phyloP scores from a whole-genome alignment of 73 alveolate genomes.

The Paramecium bursaria region DNA sequence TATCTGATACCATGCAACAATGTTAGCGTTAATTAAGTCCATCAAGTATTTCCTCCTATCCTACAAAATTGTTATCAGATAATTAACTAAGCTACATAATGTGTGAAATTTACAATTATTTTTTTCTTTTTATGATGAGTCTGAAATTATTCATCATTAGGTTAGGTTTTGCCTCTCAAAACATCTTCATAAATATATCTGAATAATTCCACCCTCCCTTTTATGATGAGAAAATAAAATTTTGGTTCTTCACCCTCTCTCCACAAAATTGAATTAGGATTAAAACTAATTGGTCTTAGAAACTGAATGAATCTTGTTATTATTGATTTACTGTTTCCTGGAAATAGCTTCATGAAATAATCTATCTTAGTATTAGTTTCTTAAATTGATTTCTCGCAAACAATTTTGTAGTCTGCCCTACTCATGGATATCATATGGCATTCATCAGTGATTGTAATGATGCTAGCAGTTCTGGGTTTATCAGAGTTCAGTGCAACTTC shows the following conservation, averaged over 20 bases:
- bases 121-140: neutral
- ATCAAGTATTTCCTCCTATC: slow-evolving; percentile 38
- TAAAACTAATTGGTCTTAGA: neutral
- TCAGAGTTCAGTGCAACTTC: slow-evolving; percentile 13
- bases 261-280: slow-evolving; percentile 16
- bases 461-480: slow-evolving; percentile 50
- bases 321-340: slow-evolving; percentile 29
- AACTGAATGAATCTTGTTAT: slow-evolving; percentile 3
- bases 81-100: too few relatives aligned
- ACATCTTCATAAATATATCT: neutral
- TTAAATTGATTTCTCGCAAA: slow-evolving; percentile 21
- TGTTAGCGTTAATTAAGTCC: neutral
- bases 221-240: slow-evolving; percentile 26
- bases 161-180: too few relatives aligned
- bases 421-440: slow-evolving; percentile 18
- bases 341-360: slow-evolving; percentile 47
- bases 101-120: too few relatives aligned
- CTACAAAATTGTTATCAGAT: slow-evolving; percentile 56
- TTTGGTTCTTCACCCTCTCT: slow-evolving; percentile 57
- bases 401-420: neutral
- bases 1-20: slow-evolving; percentile 36
- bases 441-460: slow-evolving; percentile 13
- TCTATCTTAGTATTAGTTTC: slow-evolving; percentile 6
- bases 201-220: slow-evolving; percentile 38
- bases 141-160: too few relatives aligned